Conservation (phyloP, 257 asterid species). For the Buddleja alternifolia region DNA sequence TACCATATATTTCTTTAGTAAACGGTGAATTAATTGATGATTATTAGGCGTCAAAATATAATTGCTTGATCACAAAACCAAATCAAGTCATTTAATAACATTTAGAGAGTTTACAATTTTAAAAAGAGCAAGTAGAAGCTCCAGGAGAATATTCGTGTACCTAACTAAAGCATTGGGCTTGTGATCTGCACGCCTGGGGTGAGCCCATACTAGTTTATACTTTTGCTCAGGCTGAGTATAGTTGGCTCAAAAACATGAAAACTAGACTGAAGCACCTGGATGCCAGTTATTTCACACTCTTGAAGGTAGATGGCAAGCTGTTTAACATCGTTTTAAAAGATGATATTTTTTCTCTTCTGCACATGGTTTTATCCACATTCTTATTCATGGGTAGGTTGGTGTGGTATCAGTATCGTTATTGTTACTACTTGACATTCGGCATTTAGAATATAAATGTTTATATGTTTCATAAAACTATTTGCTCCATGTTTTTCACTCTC, state of each 20-base stretch:
- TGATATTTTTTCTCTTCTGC: neutral
- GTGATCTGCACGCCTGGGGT: slow-evolving; percentile 21
- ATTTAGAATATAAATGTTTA: neutral
- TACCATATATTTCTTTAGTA: neutral
- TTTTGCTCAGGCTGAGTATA: slow-evolving; percentile 10
- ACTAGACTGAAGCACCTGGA: neutral
- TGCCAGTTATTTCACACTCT: neutral
- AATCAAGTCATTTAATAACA: slow-evolving; percentile 9
- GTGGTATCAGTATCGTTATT: slow-evolving; percentile 2
- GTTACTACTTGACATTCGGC: slow-evolving; percentile 12
- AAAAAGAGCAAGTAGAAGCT: slow-evolving; percentile 10
- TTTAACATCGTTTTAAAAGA: neutral
- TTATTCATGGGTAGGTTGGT: slow-evolving; percentile 13
- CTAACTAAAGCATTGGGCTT: slow-evolving; percentile 12
- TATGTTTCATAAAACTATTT: slow-evolving; percentile 11
- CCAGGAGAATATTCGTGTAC: slow-evolving; percentile 6
- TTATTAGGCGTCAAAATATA: slow-evolving; percentile 4
- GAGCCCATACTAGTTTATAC: slow-evolving; percentile 5
- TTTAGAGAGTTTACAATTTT: neutral
- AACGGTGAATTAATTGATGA: slow-evolving; percentile 4
- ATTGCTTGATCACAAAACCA: slow-evolving; percentile 11
- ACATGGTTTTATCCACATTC: slow-evolving; percentile 16
- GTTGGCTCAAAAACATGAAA: slow-evolving; percentile 6
- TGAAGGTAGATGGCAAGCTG: neutral
- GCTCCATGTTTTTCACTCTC: slow-evolving; percentile 19